Conservation (phyloP, 495 filamentous ascomycete genomes). For the Hyaloscypha finlandica region DNA sequence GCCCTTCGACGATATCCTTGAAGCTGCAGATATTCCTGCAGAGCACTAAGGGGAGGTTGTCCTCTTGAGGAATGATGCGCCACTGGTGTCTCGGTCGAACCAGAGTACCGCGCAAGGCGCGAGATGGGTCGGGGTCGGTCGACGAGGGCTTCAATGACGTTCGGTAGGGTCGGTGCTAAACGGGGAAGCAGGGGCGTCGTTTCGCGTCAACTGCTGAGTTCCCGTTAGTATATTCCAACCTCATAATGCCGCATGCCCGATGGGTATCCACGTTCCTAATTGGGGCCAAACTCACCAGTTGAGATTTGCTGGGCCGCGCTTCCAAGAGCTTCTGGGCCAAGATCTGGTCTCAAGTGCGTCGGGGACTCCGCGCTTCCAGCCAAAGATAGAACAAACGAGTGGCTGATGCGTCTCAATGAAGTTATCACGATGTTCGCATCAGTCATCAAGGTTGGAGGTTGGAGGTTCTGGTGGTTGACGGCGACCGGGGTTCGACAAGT, state of each 20-base stretch:
- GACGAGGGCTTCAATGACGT: neutral
- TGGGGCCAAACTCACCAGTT: neutral
- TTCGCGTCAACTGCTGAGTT: neutral
- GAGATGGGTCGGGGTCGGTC: neutral
- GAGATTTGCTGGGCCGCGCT: neutral
- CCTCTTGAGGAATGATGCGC: constrained; percentile 7
- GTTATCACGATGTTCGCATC: neutral
- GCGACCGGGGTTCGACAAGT: neutral
- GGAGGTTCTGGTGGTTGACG: neutral
- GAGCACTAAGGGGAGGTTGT: neutral
- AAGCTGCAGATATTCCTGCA: constrained; percentile 6
- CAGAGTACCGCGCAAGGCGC: constrained; percentile 3
- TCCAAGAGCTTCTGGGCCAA: neutral
- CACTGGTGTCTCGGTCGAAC: constrained; percentile 2
- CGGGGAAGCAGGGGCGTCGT: neutral
- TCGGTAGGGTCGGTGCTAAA: neutral
- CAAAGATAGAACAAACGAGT: neutral
- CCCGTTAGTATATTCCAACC: constrained; percentile 2
- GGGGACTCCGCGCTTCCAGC: constrained; percentile 1
- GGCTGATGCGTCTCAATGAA: neutral
- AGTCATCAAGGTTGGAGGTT: neutral
- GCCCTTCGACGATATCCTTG: constrained; percentile 17
- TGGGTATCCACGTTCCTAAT: neutral
- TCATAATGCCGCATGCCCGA: neutral
- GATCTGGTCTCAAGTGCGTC: neutral